Base-by-base conservation (phyloP, 306 rosid genomes). In the Cucumis cinereus region DNA sequence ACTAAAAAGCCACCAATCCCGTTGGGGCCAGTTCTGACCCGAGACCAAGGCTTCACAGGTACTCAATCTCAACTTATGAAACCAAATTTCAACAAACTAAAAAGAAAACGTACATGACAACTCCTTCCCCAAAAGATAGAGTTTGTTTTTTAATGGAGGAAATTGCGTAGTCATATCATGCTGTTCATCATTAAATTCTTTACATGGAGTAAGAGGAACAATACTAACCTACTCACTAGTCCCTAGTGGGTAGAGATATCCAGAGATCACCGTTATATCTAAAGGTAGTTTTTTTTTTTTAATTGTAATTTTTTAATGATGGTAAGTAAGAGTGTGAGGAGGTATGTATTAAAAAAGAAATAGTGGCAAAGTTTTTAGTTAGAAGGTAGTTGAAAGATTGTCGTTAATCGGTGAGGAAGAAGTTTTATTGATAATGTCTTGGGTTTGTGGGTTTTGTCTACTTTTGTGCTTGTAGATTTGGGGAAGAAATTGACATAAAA, bases 1-100 rank as follows among this genome's bases (percentile, higher is more conserved):
- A 82, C 83, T 77, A 87, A 84, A 77, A 88, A 86, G 72, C 84
- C 82, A 7, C 75, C 86, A 9, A 36, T 77, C 43, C 86, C 85
- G 47, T 80, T 74, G 73, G 85, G 81, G 73, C 80, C 87, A 61
- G 73, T 43, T 79, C 84, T 79, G 79, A 77, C 81, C 43, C 69
- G 82, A 77, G 84, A 82, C 75, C 84, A 84, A 77, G 80, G 78
- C 79, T 50, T 36, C 35, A 78, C 77, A 16, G 64, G 82, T 33
- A 82, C 88, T 85, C 90, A 87, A 81, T 81, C 88, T 85, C 90
- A 87, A 81, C 80, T 89, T 69, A 80, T 91, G 76, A 91, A 83
- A 76, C 93, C 96, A 70, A 89, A 77, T 77, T 91, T 91, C 82
- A 89, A 80, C 83, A 89, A 88, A 84, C 81, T 79, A 81, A 91